Percentiles rank a stretch among this genome's conserved stretches.
Evolutionary conservation across 140 eudicot species (phyloP).

Genomic region (Cichorium intybus): DNA sequence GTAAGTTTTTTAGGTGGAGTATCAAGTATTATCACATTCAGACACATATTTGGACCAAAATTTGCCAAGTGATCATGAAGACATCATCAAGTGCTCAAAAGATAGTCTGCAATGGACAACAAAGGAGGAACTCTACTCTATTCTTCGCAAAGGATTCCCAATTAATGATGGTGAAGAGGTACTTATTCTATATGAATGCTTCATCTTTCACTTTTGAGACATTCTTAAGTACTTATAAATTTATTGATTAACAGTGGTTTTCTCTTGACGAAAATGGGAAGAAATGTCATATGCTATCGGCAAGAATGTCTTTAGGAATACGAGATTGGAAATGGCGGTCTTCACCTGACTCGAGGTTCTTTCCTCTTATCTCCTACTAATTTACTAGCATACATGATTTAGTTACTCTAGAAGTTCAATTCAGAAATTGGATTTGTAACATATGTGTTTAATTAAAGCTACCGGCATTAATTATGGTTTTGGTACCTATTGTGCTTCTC

Average conservation of each 20-base stretch:
- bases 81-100: slow-evolving; percentile 3
- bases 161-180: background rate
- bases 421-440: no score
- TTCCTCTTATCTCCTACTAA: background rate
- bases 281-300: slow-evolving; percentile 20
- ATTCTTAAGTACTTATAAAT: background rate
- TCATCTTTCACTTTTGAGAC: background rate
- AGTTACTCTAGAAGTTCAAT: no score
- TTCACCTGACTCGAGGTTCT: slow-evolving; percentile 17
- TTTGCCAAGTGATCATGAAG: slow-evolving; percentile 13
- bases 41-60: slow-evolving; percentile 1
- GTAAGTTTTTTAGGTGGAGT: background rate
- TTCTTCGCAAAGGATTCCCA: slow-evolving; percentile 8
- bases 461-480: no score
- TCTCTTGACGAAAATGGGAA: slow-evolving; percentile 23
- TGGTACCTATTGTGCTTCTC: no score
- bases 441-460: no score
- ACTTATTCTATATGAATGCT: background rate
- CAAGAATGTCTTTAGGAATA: background rate
- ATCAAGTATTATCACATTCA: background rate
- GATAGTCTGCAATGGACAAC: background rate
- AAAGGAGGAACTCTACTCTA: slow-evolving; percentile 3
- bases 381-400: no score
- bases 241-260: slow-evolving; percentile 19
- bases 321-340: background rate